A percentile compares a stretch with the other conserved stretches of the same genome.
phyloP scores from a whole-genome alignment of 768 basidiomycete species.

The Omphalotus guepiniiformis region DNA sequence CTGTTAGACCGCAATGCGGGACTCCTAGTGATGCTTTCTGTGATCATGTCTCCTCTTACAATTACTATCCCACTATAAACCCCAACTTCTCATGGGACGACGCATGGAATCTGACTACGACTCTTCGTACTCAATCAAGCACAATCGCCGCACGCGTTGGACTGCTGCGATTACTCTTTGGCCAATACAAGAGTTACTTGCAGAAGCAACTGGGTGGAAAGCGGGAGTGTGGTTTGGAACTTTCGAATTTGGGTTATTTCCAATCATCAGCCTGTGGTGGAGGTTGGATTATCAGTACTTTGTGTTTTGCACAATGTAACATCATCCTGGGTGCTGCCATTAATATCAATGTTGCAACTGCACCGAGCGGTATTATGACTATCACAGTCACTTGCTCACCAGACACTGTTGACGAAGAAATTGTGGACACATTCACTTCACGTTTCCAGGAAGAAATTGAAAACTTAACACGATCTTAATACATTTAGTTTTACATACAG shows the following conservation, averaged over 20 bases:
- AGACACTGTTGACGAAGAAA: constrained; percentile 14
- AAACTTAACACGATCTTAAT: too few species aligned
- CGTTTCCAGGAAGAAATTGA: constrained; percentile 15
- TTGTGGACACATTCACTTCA: constrained; percentile 21
- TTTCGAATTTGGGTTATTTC: constrained; percentile 37
- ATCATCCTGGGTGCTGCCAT: constrained; percentile 24
- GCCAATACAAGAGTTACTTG: constrained; percentile 25
- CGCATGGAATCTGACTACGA: constrained; percentile 24
- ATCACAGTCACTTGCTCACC: constrained; percentile 25
- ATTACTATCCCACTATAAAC: constrained; percentile 18
- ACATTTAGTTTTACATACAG: too few species aligned
- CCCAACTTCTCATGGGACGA: constrained; percentile 27
- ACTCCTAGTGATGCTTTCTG: constrained; percentile 26
- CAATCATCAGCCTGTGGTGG: not conserved
- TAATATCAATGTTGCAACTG: constrained; percentile 24
- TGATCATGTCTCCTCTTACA: constrained; percentile 26
- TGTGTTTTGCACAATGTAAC: constrained; percentile 28
- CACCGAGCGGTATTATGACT: constrained; percentile 20
- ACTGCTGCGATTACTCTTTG: constrained; percentile 28
- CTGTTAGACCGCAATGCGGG: constrained; percentile 26
- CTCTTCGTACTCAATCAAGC: constrained; percentile 19
- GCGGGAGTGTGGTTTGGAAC: constrained; percentile 25
- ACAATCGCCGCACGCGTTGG: constrained; percentile 24
- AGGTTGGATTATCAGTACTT: constrained; percentile 18
- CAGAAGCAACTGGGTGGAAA: constrained; percentile 27